Evolutionary conservation across 345 rosid genomes (phyloP).

Genomic region (Noccaea bulbosa): DNA sequence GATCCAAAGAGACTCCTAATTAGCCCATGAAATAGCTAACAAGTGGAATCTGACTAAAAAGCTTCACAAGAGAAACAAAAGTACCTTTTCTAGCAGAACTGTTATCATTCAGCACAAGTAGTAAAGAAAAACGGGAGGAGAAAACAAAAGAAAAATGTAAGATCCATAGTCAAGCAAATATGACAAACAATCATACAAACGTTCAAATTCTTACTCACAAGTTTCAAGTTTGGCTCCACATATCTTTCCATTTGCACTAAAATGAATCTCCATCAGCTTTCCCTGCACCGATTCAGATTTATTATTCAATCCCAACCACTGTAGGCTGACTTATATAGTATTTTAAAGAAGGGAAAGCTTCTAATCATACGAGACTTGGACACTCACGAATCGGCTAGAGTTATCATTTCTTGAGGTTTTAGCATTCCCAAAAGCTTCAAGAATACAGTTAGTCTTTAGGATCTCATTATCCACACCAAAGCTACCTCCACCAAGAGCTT

Average conservation of each 20-base stretch:
- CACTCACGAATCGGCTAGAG: slow-evolving; percentile 86
- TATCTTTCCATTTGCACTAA: slow-evolving; percentile 72
- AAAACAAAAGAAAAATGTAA: neutral
- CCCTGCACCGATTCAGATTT: slow-evolving; percentile 60
- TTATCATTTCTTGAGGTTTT: slow-evolving; percentile 86
- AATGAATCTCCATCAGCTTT: slow-evolving; percentile 81
- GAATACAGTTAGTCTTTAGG: slow-evolving; percentile 67
- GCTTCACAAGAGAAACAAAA: slow-evolving; percentile 7
- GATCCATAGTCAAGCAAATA: neutral
- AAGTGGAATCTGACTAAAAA: slow-evolving; percentile 32
- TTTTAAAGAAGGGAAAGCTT: neutral
- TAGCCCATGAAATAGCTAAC: slow-evolving; percentile 32
- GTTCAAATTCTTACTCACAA: slow-evolving; percentile 54
- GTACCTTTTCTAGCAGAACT: slow-evolving; percentile 96
- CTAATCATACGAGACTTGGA: neutral
- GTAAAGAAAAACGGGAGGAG: slow-evolving; percentile 7
- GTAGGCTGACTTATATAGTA: neutral
- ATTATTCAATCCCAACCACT: slow-evolving; percentile 13
- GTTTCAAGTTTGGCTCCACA: slow-evolving; percentile 83
- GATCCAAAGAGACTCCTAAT: slow-evolving; percentile 46
- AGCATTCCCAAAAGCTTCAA: slow-evolving; percentile 97
- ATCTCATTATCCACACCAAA: slow-evolving; percentile 68
- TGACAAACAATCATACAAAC: slow-evolving; percentile 6
- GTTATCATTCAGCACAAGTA: slow-evolving; percentile 27
- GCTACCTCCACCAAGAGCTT: slow-evolving; percentile 73